Conservation (phyloP, 108 stramenopile genomes). For the Cyclotella baltica region DNA sequence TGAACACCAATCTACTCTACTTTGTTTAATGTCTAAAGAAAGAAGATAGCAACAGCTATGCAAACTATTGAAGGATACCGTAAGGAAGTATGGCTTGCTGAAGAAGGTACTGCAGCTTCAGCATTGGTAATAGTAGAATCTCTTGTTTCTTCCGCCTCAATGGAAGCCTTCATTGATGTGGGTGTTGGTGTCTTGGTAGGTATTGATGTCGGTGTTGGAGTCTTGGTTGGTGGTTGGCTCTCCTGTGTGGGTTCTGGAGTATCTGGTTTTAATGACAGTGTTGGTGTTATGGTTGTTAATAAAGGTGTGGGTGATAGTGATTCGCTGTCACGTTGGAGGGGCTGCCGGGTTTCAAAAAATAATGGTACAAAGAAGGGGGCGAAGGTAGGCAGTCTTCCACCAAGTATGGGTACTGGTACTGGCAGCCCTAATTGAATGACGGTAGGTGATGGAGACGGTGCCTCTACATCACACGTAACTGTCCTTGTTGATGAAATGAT, state of each 20-base stretch:
- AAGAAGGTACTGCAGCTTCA: not conserved
- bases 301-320: not conserved
- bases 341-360: slow-evolving; percentile 8
- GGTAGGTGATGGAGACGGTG: not conserved
- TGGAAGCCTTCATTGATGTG: not conserved
- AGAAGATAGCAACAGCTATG: not conserved
- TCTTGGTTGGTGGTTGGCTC: not conserved
- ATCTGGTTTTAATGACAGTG: not conserved
- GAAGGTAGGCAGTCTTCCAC: slow-evolving; percentile 14
- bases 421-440: not conserved
- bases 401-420: not conserved
- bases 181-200: not conserved
- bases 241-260: not conserved
- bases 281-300: not conserved
- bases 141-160: not conserved
- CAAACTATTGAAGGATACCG: not conserved
- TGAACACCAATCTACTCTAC: not conserved
- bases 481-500: not conserved
- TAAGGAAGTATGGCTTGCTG: not conserved
- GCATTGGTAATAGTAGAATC: not conserved
- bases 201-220: not conserved
- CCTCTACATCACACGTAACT: slow-evolving; percentile 17
- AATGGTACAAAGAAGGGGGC: slow-evolving; percentile 26
- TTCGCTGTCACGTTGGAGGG: not conserved
- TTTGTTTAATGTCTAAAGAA: not conserved